Base-by-base conservation (phyloP, 2,329 filamentous ascomycete genomes). In the Basipetospora chlamydospora region DNA sequence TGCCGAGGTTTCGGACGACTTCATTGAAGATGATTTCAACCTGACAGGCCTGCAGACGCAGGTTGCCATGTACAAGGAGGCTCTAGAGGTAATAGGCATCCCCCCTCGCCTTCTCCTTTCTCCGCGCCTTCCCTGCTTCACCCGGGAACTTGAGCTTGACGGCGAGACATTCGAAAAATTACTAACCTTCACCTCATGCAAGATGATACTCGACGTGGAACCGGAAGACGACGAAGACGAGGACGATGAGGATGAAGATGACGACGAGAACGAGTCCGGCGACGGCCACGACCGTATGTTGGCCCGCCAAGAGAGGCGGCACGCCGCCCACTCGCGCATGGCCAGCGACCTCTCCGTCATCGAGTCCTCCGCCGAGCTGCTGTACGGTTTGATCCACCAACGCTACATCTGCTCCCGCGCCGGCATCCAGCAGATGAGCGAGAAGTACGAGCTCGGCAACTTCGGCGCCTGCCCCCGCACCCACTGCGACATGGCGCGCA, bases 1-100 rank as follows among this genome's bases (percentile, higher is more conserved):
- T 59, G 90, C 90, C 43, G 90, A 98, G 64, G 88, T 98, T 35
- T 90, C 85, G 31, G 90, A 98, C 61, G 90, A 98, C 53, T 98
- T 98, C 51, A 96, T 98, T 54, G 90, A 98, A 59, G 90, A 98
- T 75, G 90, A 98, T 59, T 98, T 98, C 69, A 98, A 98, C 60
- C 68, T 98, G 45, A 98, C 90, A 1, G 90, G 90, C 34, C 67
- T 98, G 50, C 86, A 94, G 59, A 82, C 79, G 41, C 88, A 96
- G 61, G 90, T 98, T 36, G 80, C 85, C 44, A 94, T 95, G 83
- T 98, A 98, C 60, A 98, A 96, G 61, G 90, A 98, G 61, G 90
- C 90, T 10, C 64, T 98, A 44, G 90, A 98, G 67, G 74, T 78
- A 60, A 28, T 20, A 22, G 25, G 33, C 18, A 10, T 35, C 25